A percentile compares a stretch with the other conserved stretches of the same genome.
phyloP scores from a whole-genome alignment of 2,329 filamentous ascomycete genomes.

The Apiospora rasikravindrae region DNA sequence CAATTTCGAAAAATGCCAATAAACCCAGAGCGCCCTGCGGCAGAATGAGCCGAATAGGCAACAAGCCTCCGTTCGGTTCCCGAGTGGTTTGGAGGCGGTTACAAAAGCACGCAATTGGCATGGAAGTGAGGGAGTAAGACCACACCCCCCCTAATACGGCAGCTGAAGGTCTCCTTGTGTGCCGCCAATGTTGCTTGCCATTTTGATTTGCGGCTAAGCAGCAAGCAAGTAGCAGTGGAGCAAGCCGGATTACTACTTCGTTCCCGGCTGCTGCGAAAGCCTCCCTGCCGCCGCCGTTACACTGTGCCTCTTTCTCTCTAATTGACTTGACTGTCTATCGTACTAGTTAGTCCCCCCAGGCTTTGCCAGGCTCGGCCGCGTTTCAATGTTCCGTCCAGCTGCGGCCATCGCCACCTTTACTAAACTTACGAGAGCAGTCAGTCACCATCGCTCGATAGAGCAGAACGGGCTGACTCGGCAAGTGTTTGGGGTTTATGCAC shows the following conservation, averaged over 20 bases:
- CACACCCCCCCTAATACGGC: not conserved
- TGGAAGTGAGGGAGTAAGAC: not conserved
- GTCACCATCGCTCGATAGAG: not conserved
- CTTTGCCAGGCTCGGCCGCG: not conserved
- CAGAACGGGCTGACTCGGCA: not conserved
- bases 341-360: not conserved
- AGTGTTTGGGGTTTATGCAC: not conserved
- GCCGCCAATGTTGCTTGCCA: not conserved
- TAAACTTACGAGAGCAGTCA: not conserved
- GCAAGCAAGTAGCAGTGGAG: not conserved
- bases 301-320: not conserved
- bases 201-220: not conserved
- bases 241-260: not conserved
- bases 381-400: constrained; percentile 2
- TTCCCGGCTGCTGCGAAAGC: not conserved
- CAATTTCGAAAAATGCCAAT: not conserved
- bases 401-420: not conserved
- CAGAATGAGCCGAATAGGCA: constrained; percentile 2
- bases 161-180: not conserved
- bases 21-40: not conserved
- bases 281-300: not conserved
- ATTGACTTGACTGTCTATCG: not conserved
- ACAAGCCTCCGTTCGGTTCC: not conserved
- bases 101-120: not conserved
- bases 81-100: not conserved